Conservation (phyloP, 352 stramenopile genomes). For the Pythium plurisporium region DNA sequence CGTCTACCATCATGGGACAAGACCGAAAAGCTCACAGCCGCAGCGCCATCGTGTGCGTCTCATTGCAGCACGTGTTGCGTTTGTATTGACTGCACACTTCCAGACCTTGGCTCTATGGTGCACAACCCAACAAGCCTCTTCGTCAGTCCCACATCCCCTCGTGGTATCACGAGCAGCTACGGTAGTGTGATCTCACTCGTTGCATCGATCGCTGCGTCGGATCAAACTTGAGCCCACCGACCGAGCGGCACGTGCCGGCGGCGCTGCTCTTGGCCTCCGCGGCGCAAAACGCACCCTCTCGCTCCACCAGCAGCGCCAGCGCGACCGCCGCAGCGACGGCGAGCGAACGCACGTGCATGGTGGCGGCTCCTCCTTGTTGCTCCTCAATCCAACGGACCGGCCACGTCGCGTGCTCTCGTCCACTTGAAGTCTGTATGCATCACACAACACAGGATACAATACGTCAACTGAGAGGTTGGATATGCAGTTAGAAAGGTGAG, state of each 20-base stretch:
- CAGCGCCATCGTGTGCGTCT: slow-evolving; percentile 55
- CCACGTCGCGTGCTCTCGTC: slow-evolving; percentile 1
- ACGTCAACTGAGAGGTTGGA: neutral
- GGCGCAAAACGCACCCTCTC: neutral
- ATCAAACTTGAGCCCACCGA: slow-evolving; percentile 70
- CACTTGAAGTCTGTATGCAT: slow-evolving; percentile 11
- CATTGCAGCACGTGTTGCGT: slow-evolving; percentile 80
- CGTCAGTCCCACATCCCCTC: neutral
- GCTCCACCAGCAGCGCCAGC: slow-evolving; percentile 18
- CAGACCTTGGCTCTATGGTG: slow-evolving; percentile 53
- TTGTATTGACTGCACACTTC: slow-evolving; percentile 80
- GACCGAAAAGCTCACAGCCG: slow-evolving; percentile 41
- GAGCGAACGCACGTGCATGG: slow-evolving; percentile 5
- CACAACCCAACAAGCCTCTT: neutral
- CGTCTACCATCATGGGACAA: neutral
- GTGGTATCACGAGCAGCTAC: neutral
- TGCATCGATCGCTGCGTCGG: slow-evolving; percentile 53
- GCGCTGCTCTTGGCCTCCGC: slow-evolving; percentile 27
- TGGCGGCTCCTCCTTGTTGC: neutral
- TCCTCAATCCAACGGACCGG: neutral
- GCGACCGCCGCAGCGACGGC: neutral
- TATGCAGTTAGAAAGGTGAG: neutral
- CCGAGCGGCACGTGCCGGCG: slow-evolving; percentile 47
- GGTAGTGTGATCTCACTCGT: slow-evolving; percentile 30
- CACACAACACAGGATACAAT: slow-evolving; percentile 8